phyloP scores from a whole-genome alignment of 192 early-diverging fungal species.

The Martensiomyces pterosporus region DNA sequence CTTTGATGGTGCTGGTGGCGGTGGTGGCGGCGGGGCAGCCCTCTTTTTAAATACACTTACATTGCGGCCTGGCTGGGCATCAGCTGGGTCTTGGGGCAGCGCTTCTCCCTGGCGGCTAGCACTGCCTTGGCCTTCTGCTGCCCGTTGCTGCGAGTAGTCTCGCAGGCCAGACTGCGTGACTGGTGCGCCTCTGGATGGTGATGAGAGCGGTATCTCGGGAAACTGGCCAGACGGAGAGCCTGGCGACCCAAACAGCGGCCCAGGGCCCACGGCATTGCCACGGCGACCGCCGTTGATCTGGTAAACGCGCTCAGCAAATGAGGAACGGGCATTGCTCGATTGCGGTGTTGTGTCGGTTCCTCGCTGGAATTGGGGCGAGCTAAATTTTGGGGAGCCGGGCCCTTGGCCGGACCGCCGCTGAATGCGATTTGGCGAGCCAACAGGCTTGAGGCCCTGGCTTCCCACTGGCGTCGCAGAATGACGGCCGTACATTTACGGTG shows the following conservation, averaged over 20 bases:
- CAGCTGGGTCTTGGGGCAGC: too few species aligned
- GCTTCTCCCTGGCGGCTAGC: too few species aligned
- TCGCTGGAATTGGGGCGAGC: slow-evolving; percentile 15
- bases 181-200: too few species aligned
- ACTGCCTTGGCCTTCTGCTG: too few species aligned
- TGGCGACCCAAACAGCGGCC: slow-evolving; percentile 2
- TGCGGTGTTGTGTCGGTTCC: too few species aligned
- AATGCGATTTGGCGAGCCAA: slow-evolving; percentile 40
- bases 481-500: too few species aligned
- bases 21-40: slow-evolving; percentile 3
- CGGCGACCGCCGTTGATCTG: slow-evolving; percentile 22
- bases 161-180: too few species aligned
- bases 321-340: slow-evolving; percentile 2
- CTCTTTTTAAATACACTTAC: slow-evolving; percentile 4
- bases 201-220: too few species aligned
- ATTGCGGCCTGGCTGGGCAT: too few species aligned
- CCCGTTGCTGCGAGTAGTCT: too few species aligned
- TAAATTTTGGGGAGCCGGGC: slow-evolving; percentile 6
- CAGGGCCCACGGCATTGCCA: not conserved
- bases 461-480: slow-evolving; percentile 26
- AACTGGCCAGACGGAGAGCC: too few species aligned
- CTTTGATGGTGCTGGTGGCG: slow-evolving; percentile 2
- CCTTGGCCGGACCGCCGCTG: slow-evolving; percentile 10
- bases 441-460: slow-evolving; percentile 31
- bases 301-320: slow-evolving; percentile 44